Evolutionary conservation across 2,329 filamentous ascomycete genomes (phyloP).

Genomic region (Verticillium nonalfalfae): DNA sequence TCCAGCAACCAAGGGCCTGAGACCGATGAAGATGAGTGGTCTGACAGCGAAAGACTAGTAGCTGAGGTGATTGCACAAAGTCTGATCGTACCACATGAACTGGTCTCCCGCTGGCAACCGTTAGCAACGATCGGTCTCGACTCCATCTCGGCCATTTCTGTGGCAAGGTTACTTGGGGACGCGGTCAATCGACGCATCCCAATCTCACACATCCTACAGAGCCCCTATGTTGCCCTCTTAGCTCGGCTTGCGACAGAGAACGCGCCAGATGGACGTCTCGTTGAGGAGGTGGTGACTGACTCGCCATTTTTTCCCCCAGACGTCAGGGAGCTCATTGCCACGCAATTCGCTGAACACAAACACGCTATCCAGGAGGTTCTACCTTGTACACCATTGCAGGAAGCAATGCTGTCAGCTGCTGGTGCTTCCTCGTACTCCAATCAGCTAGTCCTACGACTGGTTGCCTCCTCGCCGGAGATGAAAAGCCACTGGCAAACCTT

Average conservation of each 20-base stretch:
- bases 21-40: conserved; percentile 44
- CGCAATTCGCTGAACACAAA: not conserved
- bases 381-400: conserved; percentile 82
- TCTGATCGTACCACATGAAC: conserved; percentile 33
- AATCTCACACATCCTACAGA: conserved; percentile 64
- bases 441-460: conserved; percentile 57
- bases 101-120: conserved; percentile 59
- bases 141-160: conserved; percentile 71
- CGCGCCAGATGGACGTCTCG: not conserved
- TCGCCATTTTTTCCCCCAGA: not conserved
- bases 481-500: conserved; percentile 56
- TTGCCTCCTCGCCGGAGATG: conserved; percentile 41
- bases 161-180: conserved; percentile 52
- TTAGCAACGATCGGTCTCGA: conserved; percentile 77
- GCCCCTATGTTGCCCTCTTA: conserved; percentile 60
- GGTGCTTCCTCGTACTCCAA: conserved; percentile 62
- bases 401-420: conserved; percentile 71
- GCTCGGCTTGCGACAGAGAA: conserved; percentile 20
- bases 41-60: not conserved
- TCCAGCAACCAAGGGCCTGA: conserved; percentile 32
- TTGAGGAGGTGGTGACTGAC: not conserved
- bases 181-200: conserved; percentile 42
- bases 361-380: conserved; percentile 36
- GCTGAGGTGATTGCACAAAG: conserved; percentile 39
- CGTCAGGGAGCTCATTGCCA: not conserved